Base-by-base conservation (phyloP, 192 early-diverging fungal species). In the Podochytrium sp. region DNA sequence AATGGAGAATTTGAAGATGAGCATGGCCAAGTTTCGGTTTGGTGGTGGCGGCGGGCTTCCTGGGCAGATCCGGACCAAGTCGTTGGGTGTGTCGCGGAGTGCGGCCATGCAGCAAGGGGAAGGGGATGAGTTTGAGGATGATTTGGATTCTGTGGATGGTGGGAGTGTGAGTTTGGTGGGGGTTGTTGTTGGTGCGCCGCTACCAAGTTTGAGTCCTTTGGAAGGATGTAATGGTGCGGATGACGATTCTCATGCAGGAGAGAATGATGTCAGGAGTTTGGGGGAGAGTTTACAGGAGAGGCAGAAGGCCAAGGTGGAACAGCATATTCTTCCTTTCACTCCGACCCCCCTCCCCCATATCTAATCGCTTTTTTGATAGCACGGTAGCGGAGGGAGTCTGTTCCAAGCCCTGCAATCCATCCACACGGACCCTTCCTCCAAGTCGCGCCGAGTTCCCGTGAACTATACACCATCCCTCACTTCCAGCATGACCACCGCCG, bases 401-500 rank as follows among this genome's bases (percentile, higher is more conserved):
- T 23, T 55, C 41, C 38, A 23, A 7, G 63, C 63, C 0, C n/a
- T 43, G 1, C 18, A 65, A 30, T 7, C 38, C n/a, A 65, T 65
- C 29, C 14, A 55, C 30, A 20, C 63, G 30, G 42, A 49, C 40
- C 35, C 63, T 55, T 20, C 52, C 52, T 55, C 25, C 30, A 29
- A 29, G 30, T 10, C 25, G 20, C 52, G 52, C 7, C 52, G 52
- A 0, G 52, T 55, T 20, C 52, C 52, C 30, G 52, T 55, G 30
- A 55, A 69, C 51, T 69, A 69, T 40, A 38, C 66, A 51, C 20
- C 32, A 25, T 69, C 66, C 12, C 52, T 41, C 12, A 35, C 30
- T n/a, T 69, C 66, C n/a, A 69, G 66, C 51, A 55, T 69, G 14
- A 56, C 66, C 27, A 69, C 66, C 37, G 47, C 47, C 37, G n/a